phyloP scores from a whole-genome alignment of 352 stramenopile species.

The Globisporangium okanoganense region DNA sequence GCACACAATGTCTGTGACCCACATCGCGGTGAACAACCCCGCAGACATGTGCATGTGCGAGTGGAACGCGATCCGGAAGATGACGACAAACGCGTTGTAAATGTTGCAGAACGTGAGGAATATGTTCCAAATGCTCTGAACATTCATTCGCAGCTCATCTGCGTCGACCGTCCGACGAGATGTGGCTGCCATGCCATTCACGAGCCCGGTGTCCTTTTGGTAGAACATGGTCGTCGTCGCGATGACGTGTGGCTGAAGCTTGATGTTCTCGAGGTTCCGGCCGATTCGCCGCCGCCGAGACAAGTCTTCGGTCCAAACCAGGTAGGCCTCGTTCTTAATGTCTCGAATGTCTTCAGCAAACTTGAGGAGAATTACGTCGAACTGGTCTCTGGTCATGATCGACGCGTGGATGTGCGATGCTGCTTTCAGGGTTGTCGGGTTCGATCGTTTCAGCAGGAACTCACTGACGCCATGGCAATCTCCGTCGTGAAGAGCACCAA shows the following conservation, averaged over 20 bases:
- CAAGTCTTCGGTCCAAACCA: constrained; percentile 38
- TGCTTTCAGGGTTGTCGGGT: constrained; percentile 45
- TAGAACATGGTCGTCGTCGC: constrained; percentile 50
- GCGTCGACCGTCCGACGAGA: not conserved
- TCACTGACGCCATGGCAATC: constrained; percentile 69
- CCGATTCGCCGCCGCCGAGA: constrained; percentile 27
- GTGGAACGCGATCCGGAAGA: constrained; percentile 73
- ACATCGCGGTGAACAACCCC: constrained; percentile 18
- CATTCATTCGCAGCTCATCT: constrained; percentile 20
- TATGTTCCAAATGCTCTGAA: constrained; percentile 42
- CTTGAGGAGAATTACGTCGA: constrained; percentile 58
- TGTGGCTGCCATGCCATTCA: not conserved
- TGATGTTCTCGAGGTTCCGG: constrained; percentile 42
- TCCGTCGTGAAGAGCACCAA: constrained; percentile 53
- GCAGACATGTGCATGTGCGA: constrained; percentile 33
- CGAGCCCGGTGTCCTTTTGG: constrained; percentile 27
- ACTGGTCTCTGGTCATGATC: constrained; percentile 71
- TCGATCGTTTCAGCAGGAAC: constrained; percentile 46
- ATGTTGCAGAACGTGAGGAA: constrained; percentile 54
- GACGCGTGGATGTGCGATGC: constrained; percentile 53
- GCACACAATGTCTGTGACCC: constrained; percentile 43
- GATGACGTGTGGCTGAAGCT: constrained; percentile 53
- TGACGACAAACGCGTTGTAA: constrained; percentile 60
- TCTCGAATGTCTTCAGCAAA: constrained; percentile 52
- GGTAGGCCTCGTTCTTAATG: constrained; percentile 43